Evolutionary conservation across 108 stramenopile genomes (phyloP).

Genomic region (Schizochytrium sp.): DNA sequence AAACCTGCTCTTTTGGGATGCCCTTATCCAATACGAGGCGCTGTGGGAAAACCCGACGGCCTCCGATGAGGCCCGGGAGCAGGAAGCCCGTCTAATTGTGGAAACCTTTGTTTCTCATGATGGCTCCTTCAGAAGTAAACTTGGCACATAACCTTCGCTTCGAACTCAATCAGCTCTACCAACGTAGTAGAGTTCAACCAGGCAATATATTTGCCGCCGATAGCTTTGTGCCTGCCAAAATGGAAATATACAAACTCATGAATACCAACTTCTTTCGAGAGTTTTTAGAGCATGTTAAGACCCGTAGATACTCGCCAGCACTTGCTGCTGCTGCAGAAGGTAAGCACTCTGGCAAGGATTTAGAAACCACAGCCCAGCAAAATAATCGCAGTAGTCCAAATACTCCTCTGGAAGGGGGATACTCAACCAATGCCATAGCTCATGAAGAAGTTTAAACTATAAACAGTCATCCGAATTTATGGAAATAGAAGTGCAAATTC

Average conservation of each 20-base stretch:
- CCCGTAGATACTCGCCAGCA: background rate
- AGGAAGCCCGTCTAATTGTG: slow-evolving; percentile 10
- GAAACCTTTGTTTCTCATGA: slow-evolving; percentile 41
- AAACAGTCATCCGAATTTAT: too few species aligned
- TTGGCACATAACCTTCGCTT: background rate
- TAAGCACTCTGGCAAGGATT: background rate
- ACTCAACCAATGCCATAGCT: too few species aligned
- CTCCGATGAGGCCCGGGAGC: background rate
- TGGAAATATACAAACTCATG: slow-evolving; percentile 38
- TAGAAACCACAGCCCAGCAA: too few species aligned
- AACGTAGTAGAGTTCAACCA: background rate
- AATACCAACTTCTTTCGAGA: slow-evolving; percentile 49
- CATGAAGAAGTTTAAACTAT: too few species aligned
- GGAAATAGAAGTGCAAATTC: too few species aligned
- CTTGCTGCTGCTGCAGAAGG: background rate
- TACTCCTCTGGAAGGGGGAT: too few species aligned
- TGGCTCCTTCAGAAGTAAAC: slow-evolving; percentile 31
- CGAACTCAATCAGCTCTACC: background rate
- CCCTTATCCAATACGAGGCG: slow-evolving; percentile 8
- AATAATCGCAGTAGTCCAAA: too few species aligned
- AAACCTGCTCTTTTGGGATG: slow-evolving; percentile 49
- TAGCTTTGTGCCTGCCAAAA: background rate
- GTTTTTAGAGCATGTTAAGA: slow-evolving; percentile 19
- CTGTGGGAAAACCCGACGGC: slow-evolving; percentile 5
- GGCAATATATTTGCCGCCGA: background rate